These are phyloP conservation scores for Ceratocystis destructans DNA, from an alignment of 2,329 filamentous ascomycete genomes.

Conservation along the genomic window DNA sequence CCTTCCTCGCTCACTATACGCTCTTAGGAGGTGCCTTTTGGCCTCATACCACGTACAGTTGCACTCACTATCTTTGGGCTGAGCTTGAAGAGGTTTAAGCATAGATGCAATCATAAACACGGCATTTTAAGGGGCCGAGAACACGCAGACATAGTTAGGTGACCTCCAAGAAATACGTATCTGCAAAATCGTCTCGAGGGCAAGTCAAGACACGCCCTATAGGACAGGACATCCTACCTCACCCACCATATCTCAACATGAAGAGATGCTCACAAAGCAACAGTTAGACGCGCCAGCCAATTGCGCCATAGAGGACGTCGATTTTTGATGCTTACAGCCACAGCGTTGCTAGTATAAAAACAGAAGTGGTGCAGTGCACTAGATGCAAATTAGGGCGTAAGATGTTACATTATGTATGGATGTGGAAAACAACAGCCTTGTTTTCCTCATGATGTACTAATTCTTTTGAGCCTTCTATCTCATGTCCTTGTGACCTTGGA, in stretches of 20 bases:
- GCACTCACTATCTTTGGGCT: neutral
- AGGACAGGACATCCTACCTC: neutral
- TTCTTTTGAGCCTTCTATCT: neutral
- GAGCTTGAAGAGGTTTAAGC: neutral
- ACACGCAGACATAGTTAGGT: no score
- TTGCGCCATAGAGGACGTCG: conserved; percentile 29
- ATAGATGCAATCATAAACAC: neutral
- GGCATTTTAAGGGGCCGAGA: no score
- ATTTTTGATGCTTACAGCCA: neutral
- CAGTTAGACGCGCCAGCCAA: conserved; percentile 48
- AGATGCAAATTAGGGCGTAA: no score
- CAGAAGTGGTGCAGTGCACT: neutral
- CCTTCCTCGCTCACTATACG: neutral
- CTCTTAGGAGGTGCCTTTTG: neutral
- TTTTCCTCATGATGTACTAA: neutral
- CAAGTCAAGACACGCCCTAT: neutral
- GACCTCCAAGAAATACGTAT: no score
- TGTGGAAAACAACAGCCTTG: neutral
- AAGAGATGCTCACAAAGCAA: conserved; percentile 26
- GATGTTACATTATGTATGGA: neutral
- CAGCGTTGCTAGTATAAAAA: neutral
- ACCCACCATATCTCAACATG: neutral
- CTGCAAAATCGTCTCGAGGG: no score
- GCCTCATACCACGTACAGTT: neutral
- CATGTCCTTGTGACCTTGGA: neutral